Base-by-base conservation (phyloP, 306 rosid species). In the Quercus suber region DNA sequence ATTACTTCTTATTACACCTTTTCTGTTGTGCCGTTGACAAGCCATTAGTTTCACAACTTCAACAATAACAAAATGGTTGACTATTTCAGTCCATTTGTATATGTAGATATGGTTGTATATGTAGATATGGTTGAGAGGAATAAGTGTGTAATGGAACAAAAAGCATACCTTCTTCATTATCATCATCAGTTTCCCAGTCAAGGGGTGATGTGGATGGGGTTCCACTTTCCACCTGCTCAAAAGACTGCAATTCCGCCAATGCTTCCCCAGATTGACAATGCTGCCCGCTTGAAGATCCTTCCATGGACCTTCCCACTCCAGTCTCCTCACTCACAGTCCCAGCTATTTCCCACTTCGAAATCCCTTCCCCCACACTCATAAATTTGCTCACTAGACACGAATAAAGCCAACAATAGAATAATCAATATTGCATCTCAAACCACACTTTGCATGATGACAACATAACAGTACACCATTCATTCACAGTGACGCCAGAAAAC, bases 191-290 rank as follows among this genome's bases (percentile, higher is more conserved):
- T 78, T 96, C 99, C 99, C 99, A 96, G 73, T 90, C 93, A 63
- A 97, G 94, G 8, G 99, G 99, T 15, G 99, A 93, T 74, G 98
- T 91, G 3, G 98, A 96, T 6, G 98, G 83, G 25, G 77, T 90
- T 81, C 96, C 99, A 87, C 93, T 93, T 86, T 96, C 99, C 90
- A 96, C 97, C 88, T 96, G 99, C 88, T 96, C 99, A 33, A 94
- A 91, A 78, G 96, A 96, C 78, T 93, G 89, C 98, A 98, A 96
- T 85, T 96, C 99, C 0, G 94, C 93, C 89, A 96, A 87, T 70
- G 97, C 88, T 82, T 96, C 98, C 53, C 96, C 97, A 5, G 96
- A 87, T 64, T 87, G 97, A 82, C 86, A 88, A 33, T 82, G 90
- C 78, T 87, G 96, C 86, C 93, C 97, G 80, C 86, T 88, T 69